phyloP scores from a whole-genome alignment of 176 grass and related monocot genomes.

The Poa pratensis region DNA sequence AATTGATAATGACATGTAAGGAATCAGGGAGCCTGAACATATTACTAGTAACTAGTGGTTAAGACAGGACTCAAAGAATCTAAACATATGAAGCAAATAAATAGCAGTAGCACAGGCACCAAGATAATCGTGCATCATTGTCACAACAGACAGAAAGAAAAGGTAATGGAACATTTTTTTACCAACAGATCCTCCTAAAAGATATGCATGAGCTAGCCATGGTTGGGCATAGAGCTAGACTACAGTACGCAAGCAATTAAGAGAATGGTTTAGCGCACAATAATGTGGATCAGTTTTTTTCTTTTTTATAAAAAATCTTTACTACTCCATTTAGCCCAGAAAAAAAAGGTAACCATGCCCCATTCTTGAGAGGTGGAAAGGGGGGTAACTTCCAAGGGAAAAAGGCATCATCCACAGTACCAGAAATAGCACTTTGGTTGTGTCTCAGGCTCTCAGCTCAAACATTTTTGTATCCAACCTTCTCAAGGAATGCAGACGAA shows the following conservation, averaged over 20 bases:
- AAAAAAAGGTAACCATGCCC: neutral
- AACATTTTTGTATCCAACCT: constrained; percentile 21
- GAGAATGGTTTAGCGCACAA: neutral
- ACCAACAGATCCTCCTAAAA: constrained; percentile 30
- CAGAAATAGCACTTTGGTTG: constrained; percentile 40
- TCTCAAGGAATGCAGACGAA: constrained; percentile 12
- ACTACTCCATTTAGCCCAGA: neutral
- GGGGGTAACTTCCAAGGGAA: neutral
- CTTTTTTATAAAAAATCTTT: too few species aligned
- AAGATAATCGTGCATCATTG: constrained; percentile 41
- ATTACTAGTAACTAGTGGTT: neutral
- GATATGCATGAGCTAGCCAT: constrained; percentile 22
- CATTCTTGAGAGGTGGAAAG: constrained; percentile 22
- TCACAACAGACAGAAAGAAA: constrained; percentile 6
- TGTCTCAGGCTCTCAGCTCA: constrained; percentile 10
- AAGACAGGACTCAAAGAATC: neutral
- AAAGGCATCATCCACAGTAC: constrained; percentile 27
- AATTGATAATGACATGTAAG: constrained; percentile 23
- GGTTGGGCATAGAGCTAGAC: neutral
- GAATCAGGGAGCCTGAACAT: constrained; percentile 4
- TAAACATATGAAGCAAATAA: constrained; percentile 18
- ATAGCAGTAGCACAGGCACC: constrained; percentile 34
- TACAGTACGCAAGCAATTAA: neutral
- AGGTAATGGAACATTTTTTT: constrained; percentile 16
- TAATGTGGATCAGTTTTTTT: too few species aligned